These are phyloP conservation scores for Eudorina sp. DNA, from an alignment of 139 green algal species.

Conservation along the genomic window DNA sequence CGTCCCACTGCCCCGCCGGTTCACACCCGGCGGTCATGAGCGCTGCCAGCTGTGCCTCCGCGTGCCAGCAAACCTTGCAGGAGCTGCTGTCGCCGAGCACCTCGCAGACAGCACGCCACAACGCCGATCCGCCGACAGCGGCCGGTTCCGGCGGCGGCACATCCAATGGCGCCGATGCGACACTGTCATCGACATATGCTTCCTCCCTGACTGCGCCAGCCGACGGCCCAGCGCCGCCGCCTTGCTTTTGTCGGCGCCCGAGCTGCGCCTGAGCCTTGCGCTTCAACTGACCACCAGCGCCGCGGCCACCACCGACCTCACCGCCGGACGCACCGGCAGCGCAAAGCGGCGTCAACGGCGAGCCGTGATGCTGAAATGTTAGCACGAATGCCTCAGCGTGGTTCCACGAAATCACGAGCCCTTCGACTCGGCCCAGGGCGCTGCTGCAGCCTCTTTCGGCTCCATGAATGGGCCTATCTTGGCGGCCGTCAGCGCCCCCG, in stretches of 20 bases:
- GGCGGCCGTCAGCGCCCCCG: no score
- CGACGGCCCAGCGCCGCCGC: not conserved
- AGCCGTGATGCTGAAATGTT: not conserved
- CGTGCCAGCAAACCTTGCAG: conserved; percentile 40
- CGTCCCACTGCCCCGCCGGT: conserved; percentile 38
- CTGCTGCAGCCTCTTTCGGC: no score
- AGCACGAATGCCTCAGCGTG: conserved; percentile 15
- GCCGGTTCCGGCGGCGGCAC: not conserved
- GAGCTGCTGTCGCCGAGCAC: not conserved
- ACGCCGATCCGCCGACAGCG: not conserved
- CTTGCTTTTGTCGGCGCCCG: not conserved
- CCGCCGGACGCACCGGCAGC: no score
- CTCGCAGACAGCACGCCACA: conserved; percentile 27
- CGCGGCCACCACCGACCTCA: not conserved
- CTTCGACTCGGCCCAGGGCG: no score
- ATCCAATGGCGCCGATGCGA: not conserved
- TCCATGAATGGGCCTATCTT: no score
- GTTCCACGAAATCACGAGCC: conserved; percentile 30
- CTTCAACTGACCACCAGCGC: not conserved
- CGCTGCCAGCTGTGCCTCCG: conserved; percentile 38
- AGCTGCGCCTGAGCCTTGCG: not conserved
- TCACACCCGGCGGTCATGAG: conserved; percentile 17
- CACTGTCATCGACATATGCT: not conserved
- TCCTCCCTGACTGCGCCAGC: not conserved
- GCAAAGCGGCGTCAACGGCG: no score